These are phyloP conservation scores for Theileria orientalis DNA, from an alignment of 169 alveolate genomes.

Conservation along the genomic window DNA sequence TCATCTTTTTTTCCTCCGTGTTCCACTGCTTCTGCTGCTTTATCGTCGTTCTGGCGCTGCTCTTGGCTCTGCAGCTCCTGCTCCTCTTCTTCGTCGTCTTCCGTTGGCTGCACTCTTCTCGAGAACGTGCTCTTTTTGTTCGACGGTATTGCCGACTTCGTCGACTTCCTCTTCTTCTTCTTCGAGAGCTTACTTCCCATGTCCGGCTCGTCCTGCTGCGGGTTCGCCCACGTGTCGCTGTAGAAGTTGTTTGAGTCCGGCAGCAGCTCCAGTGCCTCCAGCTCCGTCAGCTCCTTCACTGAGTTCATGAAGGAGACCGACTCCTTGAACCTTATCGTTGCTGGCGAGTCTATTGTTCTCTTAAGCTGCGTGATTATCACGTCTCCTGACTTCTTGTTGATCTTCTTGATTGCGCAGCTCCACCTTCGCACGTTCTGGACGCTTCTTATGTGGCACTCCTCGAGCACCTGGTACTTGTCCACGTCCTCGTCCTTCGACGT, in stretches of 20 bases:
- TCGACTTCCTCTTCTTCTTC: constrained; percentile 59
- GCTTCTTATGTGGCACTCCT: constrained; percentile 78
- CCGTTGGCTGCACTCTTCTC: constrained; percentile 26
- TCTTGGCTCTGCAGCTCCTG: neutral
- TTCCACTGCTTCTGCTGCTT: constrained; percentile 17
- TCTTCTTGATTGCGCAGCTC: constrained; percentile 80
- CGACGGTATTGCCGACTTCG: constrained; percentile 61
- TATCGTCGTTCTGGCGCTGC: neutral
- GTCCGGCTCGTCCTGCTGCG: constrained; percentile 23
- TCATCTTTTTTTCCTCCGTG: neutral
- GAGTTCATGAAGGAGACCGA: constrained; percentile 49
- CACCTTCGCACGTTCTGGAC: constrained; percentile 81
- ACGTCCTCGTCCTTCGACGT: constrained; percentile 55
- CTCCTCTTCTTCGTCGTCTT: constrained; percentile 12
- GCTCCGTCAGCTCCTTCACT: constrained; percentile 50
- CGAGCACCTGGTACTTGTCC: constrained; percentile 68
- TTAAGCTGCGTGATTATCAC: constrained; percentile 75
- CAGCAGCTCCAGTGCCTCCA: constrained; percentile 61
- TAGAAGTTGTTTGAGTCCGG: constrained; percentile 37
- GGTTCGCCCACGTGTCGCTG: constrained; percentile 9
- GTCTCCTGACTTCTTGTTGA: constrained; percentile 80
- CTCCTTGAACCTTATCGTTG: constrained; percentile 65
- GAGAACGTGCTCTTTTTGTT: constrained; percentile 69
- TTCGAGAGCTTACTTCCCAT: constrained; percentile 44
- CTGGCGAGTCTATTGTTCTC: constrained; percentile 68